Evolutionary conservation across 495 filamentous ascomycete species (phyloP).

Genomic region (Friedmanniomyces simplex): DNA sequence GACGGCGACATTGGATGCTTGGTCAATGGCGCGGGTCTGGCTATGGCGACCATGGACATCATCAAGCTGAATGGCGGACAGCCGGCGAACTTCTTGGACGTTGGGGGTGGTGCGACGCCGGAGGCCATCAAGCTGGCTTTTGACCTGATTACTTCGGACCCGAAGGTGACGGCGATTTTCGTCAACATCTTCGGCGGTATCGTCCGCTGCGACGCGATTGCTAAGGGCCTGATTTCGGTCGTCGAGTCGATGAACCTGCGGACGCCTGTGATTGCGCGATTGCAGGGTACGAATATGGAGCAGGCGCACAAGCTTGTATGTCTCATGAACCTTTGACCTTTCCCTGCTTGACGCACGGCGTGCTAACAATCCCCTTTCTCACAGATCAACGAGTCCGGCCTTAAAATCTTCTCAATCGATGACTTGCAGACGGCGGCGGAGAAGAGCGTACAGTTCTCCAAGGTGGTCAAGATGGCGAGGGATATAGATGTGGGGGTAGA

Average conservation of each 20-base stretch:
- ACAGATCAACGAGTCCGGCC: conserved; percentile 87
- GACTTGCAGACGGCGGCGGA: conserved; percentile 95
- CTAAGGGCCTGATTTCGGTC: conserved; percentile 87
- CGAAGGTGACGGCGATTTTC: conserved; percentile 97
- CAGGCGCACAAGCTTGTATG: conserved; percentile 74
- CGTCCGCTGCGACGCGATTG: conserved; percentile 95
- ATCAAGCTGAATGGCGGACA: conserved; percentile 97
- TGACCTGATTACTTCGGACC: conserved; percentile 94
- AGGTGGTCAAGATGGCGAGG: conserved; percentile 97
- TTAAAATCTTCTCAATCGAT: conserved; percentile 99
- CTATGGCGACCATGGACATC: conserved; percentile 99
- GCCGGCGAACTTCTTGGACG: conserved; percentile 97
- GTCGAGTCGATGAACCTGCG: conserved; percentile 88
- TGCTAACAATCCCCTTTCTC: neutral
- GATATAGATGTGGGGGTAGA: conserved; percentile 98
- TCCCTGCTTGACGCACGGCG: neutral
- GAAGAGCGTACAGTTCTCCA: conserved; percentile 96
- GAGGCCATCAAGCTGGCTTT: conserved; percentile 96
- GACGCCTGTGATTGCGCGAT: conserved; percentile 88
- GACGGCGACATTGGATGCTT: conserved; percentile 98
- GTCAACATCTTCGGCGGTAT: conserved; percentile 99
- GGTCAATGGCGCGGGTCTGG: conserved; percentile 96
- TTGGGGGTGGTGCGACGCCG: conserved; percentile 92
- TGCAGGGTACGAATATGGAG: conserved; percentile 99
- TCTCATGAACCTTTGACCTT: neutral